phyloP scores from a whole-genome alignment of 352 stramenopile species.

The Hyaloperonospora arabidopsidis region DNA sequence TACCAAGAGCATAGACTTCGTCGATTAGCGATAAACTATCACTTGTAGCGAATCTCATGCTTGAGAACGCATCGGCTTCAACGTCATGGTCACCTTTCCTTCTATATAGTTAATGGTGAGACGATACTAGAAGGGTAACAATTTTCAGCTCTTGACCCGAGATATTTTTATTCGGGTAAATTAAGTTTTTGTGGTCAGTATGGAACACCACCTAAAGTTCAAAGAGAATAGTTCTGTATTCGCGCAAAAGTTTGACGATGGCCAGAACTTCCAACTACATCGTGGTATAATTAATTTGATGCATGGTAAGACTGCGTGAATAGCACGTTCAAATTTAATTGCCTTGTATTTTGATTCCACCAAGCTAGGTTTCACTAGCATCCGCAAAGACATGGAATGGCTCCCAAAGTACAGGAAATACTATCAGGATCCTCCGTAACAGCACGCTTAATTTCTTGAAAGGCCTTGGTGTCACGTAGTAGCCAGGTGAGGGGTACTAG shows the following conservation, averaged over 20 bases:
- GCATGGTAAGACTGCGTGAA: background rate
- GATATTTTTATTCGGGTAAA: background rate
- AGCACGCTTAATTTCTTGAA: background rate
- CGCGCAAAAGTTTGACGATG: background rate
- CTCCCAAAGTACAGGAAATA: background rate
- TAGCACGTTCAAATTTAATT: background rate
- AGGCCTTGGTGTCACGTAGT: background rate
- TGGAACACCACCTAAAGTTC: background rate
- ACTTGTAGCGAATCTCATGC: background rate
- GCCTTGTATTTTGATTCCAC: background rate
- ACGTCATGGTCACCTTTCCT: background rate
- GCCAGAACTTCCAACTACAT: constrained; percentile 3
- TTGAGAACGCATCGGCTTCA: constrained; percentile 1
- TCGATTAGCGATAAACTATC: background rate
- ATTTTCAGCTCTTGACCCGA: constrained; percentile 2
- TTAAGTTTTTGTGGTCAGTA: constrained; percentile 6
- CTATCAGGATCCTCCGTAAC: background rate
- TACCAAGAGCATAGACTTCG: background rate
- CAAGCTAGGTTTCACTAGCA: constrained; percentile 1
- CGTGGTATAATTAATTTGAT: constrained; percentile 3
- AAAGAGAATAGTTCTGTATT: constrained; percentile 7
- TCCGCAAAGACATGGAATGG: background rate
- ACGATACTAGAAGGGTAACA: constrained; percentile 1
- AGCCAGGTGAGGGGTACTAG: constrained; percentile 2
- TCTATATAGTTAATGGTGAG: background rate